Percentiles rank a stretch among this genome's conserved stretches.
Conservation (phyloP, 1,284 basidiomycete genomes). For the Trichosporon sp. region DNA sequence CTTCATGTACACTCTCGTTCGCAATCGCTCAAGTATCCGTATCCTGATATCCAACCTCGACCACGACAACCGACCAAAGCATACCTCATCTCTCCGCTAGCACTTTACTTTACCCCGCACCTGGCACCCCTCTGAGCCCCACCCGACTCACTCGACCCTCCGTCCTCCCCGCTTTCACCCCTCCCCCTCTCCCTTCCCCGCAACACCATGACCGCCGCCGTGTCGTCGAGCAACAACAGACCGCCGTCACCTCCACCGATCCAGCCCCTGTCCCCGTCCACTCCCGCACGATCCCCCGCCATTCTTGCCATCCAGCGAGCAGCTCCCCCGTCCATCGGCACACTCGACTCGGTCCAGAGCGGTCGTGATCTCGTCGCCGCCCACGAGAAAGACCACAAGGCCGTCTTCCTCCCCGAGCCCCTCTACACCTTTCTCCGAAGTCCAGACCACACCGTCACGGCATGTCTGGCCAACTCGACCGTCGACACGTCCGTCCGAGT, state of each 20-base stretch:
- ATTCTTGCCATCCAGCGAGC: constrained; percentile 12
- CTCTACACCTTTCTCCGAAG: constrained; percentile 18
- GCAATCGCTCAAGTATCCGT: neutral
- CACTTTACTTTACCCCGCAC: neutral
- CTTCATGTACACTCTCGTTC: neutral
- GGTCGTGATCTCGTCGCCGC: constrained; percentile 15
- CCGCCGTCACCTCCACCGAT: neutral
- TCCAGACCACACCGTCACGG: constrained; percentile 18
- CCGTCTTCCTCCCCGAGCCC: constrained; percentile 14
- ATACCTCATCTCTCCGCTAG: neutral
- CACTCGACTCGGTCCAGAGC: constrained; percentile 5
- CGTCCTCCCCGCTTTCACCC: too few species aligned
- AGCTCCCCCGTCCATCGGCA: constrained; percentile 2
- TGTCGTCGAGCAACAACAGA: neutral
- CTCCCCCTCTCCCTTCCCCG: too few species aligned
- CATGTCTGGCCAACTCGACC: constrained; percentile 17
- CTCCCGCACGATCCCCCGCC: constrained; percentile 8
- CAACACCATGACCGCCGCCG: neutral
- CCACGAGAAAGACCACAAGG: constrained; percentile 5
- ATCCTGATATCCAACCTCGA: neutral
- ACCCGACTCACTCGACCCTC: neutral
- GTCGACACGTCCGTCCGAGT: constrained; percentile 21
- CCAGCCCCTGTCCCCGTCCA: neutral
- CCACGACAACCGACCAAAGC: neutral
- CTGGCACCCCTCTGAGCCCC: neutral